A percentile compares a stretch with the other conserved stretches of the same genome.
Evolutionary conservation across 306 rosid species (phyloP).

Genomic region (Malus sylvestris): DNA sequence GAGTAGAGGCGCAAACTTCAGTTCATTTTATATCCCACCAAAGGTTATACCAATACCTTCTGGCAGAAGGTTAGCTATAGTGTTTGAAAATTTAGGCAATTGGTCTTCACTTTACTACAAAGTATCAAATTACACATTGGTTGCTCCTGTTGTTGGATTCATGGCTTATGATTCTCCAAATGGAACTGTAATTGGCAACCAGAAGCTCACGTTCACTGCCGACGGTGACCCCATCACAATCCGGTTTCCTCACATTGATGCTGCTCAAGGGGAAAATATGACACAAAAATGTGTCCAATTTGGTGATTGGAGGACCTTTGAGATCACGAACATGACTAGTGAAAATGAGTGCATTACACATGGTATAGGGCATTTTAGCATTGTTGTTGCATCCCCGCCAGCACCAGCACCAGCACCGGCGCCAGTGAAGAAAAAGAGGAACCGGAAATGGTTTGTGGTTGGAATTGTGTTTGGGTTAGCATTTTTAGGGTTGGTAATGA

Average conservation of each 20-base stretch:
- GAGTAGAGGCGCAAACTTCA: constrained; percentile 46
- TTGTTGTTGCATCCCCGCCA: constrained; percentile 40
- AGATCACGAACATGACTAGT: constrained; percentile 43
- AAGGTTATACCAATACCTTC: constrained; percentile 33
- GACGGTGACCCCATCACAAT: constrained; percentile 41
- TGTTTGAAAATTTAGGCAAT: constrained; percentile 69
- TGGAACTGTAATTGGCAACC: constrained; percentile 5
- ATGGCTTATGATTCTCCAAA: constrained; percentile 45
- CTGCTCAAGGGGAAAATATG: constrained; percentile 7
- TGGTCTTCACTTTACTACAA: constrained; percentile 58
- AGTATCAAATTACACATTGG: constrained; percentile 53
- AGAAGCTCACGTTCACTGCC: constrained; percentile 29
- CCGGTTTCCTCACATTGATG: constrained; percentile 20
- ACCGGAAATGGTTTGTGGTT: constrained; percentile 31
- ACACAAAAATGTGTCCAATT: constrained; percentile 56
- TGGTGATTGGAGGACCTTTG: constrained; percentile 32
- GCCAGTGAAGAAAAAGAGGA: not conserved
- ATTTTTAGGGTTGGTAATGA: constrained; percentile 25
- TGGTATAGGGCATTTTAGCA: constrained; percentile 49
- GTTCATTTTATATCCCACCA: constrained; percentile 50
- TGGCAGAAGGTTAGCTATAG: constrained; percentile 42
- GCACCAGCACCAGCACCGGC: not conserved
- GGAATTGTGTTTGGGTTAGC: constrained; percentile 40
- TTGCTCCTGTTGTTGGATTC: constrained; percentile 73
- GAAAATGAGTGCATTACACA: constrained; percentile 32